Evolutionary conservation across 805 yeast genomes (phyloP).

Genomic region (Hanseniaspora nectarophila): DNA sequence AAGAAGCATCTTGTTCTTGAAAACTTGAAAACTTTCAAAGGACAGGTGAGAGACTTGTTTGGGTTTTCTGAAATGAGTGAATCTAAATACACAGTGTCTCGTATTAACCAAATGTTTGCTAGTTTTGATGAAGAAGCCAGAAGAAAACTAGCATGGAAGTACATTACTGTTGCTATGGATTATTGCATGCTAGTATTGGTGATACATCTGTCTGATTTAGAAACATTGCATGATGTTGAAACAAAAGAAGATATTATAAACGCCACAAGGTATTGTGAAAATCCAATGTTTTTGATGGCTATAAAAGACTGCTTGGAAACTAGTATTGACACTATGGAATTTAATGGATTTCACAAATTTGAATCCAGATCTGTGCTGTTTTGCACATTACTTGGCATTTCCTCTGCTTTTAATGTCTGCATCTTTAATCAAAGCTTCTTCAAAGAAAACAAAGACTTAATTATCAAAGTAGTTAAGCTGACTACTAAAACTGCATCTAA

Average conservation of each 20-base stretch:
- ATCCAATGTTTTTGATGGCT: background rate
- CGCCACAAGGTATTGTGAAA: background rate
- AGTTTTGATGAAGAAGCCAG: background rate
- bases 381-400: background rate
- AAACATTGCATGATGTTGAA: slow-evolving; percentile 6
- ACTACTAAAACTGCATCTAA: background rate
- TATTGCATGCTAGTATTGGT: background rate
- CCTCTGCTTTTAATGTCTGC: slow-evolving; percentile 5
- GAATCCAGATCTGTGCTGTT: slow-evolving; percentile 2
- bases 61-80: background rate
- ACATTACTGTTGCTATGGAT: background rate
- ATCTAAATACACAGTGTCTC: background rate
- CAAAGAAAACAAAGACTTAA: background rate
- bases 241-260: background rate
- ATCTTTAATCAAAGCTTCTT: slow-evolving; percentile 5
- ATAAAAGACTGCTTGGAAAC: slow-evolving; percentile 4
- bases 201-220: slow-evolving; percentile 10
- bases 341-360: background rate
- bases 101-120: background rate
- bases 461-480: slow-evolving; percentile 4
- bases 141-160: slow-evolving; percentile 7
- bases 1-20: slow-evolving; percentile 6
- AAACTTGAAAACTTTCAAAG: background rate
- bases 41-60: background rate
- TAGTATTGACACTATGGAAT: background rate